Percentiles rank a stretch among this genome's conserved stretches.
Evolutionary conservation across 148 eudicot genomes (phyloP).

Genomic region (Arbutus unedo): DNA sequence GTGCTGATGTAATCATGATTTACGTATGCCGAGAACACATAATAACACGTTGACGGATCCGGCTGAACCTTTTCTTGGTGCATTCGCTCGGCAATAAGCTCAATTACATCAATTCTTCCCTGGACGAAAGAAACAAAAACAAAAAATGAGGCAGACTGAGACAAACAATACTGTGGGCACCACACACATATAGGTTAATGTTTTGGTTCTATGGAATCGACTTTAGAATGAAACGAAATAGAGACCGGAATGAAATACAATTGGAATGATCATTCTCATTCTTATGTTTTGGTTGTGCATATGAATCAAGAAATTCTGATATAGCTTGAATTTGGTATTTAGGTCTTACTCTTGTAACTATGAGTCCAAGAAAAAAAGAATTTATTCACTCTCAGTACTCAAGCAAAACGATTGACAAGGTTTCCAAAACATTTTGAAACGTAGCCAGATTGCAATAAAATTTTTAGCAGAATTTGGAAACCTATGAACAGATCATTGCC

Average conservation of each 20-base stretch:
- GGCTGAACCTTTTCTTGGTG: constrained; percentile 57
- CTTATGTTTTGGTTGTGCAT: too few species aligned
- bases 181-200: not conserved
- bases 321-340: too few species aligned
- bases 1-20: constrained; percentile 43
- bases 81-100: constrained; percentile 60
- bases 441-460: not conserved
- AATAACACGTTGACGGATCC: constrained; percentile 60
- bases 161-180: not conserved
- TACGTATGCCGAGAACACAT: constrained; percentile 62
- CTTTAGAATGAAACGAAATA: too few species aligned
- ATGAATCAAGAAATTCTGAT: too few species aligned
- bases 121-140: constrained; percentile 17
- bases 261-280: too few species aligned
- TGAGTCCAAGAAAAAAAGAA: too few species aligned
- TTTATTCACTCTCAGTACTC: too few species aligned
- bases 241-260: too few species aligned
- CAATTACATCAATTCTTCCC: constrained; percentile 71
- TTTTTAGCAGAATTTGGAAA: not conserved
- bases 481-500: not conserved
- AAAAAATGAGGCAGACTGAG: not conserved
- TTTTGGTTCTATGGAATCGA: too few species aligned
- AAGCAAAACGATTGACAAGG: not conserved
- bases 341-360: too few species aligned
- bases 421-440: not conserved